Percentiles rank a stretch among this genome's conserved stretches.
phyloP scores from a whole-genome alignment of 2,329 filamentous ascomycete genomes.

The Chrysosporium queenslandicum region DNA sequence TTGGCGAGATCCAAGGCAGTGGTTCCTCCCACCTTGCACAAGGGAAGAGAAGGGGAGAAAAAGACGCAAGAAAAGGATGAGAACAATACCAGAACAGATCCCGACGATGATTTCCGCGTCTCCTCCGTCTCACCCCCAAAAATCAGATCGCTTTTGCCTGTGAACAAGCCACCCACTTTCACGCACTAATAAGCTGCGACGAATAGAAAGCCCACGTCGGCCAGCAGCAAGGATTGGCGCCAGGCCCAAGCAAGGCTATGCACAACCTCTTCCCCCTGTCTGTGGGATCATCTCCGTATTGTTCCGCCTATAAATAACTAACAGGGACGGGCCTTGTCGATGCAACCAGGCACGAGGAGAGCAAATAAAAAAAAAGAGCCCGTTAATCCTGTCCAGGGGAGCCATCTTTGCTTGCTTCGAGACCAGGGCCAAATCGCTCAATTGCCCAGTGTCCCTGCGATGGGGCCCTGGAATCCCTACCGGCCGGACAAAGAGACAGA shows the following conservation, averaged over 20 bases:
- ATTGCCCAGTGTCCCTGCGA: no score
- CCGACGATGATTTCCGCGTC: not conserved
- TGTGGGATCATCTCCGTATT: not conserved
- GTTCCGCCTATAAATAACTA: constrained; percentile 2
- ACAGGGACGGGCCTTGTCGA: not conserved
- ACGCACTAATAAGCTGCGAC: not conserved
- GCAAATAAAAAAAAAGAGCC: no score
- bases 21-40: not conserved
- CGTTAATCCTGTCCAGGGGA: no score
- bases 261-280: not conserved
- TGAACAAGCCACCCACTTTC: no score
- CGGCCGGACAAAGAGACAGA: no score
- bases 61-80: not conserved
- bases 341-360: no score
- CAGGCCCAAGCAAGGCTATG: constrained; percentile 2
- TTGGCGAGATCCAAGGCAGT: no score
- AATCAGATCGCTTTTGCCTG: not conserved
- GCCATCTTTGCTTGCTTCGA: no score
- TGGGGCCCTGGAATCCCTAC: not conserved
- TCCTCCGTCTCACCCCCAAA: not conserved
- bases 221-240: constrained; percentile 3
- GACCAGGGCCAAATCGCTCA: no score
- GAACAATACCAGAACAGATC: not conserved
- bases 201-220: not conserved
- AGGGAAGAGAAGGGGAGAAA: not conserved